A percentile compares a stretch with the other conserved stretches of the same genome.
Evolutionary conservation across 139 green algal genomes (phyloP).

Genomic region (Dunaliella primolecta): DNA sequence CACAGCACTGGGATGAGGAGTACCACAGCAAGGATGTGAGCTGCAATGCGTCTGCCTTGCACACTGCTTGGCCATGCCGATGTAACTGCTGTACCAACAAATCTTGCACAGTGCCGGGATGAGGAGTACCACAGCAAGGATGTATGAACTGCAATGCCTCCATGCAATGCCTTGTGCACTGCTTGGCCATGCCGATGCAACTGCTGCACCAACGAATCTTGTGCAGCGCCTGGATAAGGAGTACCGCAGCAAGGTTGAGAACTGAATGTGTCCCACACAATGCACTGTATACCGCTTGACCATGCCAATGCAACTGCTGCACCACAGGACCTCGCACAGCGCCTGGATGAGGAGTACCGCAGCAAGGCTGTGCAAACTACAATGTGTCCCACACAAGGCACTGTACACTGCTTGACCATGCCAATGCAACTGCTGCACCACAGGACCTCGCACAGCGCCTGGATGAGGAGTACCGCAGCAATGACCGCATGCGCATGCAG

Average conservation of each 20-base stretch:
- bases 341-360: constrained; percentile 17
- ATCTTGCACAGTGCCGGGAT: neutral
- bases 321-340: constrained; percentile 4
- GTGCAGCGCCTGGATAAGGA: constrained; percentile 9
- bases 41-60: too few relatives aligned
- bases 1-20: constrained; percentile 7
- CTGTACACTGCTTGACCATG: too few relatives aligned
- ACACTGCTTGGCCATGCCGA: too few relatives aligned
- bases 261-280: too few relatives aligned
- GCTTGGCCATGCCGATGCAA: too few relatives aligned
- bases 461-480: constrained; percentile 18
- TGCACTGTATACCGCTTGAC: too few relatives aligned
- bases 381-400: too few relatives aligned
- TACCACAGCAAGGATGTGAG: constrained; percentile 8
- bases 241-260: constrained; percentile 8
- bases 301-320: too few relatives aligned
- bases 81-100: too few relatives aligned
- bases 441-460: constrained; percentile 11
- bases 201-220: constrained; percentile 3
- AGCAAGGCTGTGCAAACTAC: too few relatives aligned
- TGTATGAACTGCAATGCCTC: neutral
- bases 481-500: constrained; percentile 15
- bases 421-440: too few relatives aligned
- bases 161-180: too few relatives aligned
- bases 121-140: constrained; percentile 17